Evolutionary conservation across 345 rosid genomes (phyloP), one percentile per base, ranked within the genome.

Genomic region (Eucalyptus decipiens): DNA sequence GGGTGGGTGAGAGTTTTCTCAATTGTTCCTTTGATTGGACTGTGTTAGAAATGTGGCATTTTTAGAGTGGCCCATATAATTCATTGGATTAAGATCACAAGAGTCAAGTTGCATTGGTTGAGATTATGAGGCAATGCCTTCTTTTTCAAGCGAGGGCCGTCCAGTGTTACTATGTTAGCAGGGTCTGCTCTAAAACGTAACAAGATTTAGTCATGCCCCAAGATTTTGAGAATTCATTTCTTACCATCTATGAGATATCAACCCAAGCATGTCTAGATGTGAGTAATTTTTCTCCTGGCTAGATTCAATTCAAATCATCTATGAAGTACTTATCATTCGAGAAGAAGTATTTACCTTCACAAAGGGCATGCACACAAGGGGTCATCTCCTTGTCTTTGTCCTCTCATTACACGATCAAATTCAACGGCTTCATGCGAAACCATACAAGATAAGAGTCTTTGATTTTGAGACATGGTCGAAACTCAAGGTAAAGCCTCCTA

Each of bases 121-220:
- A 49, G 51, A 49, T 5, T 5, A 14, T 0, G 51, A 49, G 51
- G 51, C 51, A 49, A 14, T 49, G 51, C 51, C 51, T 49, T 49
- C 51, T 49, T 49, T 49, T 14, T 49, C 51, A 49, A 49, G 51
- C 51, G 51, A 49, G 51, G 51, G 50, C 50, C 50, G 16, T 48
- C 50, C 16, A 0, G 16, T 48, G 50, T 48, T 48, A 48, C 50
- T 2, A 13, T 0, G 0, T 48, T 48, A 48, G 50, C 0, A 0
- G 51, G 51, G 17, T 49, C 51, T 49, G 51, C 16, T 48, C 42
- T 69, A 32, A 69, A 69, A 34, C 24, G 40, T 17, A 17, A 69
- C 40, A 30, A 62, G 16, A 62, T 28, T 62, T 28, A 62, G 69
- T 3, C 76, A 65, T 15, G 4, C 37, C 76, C 76, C 34, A n/a